phyloP scores from a whole-genome alignment of 2,329 filamentous ascomycete species.

The Ascomycota sp. region DNA sequence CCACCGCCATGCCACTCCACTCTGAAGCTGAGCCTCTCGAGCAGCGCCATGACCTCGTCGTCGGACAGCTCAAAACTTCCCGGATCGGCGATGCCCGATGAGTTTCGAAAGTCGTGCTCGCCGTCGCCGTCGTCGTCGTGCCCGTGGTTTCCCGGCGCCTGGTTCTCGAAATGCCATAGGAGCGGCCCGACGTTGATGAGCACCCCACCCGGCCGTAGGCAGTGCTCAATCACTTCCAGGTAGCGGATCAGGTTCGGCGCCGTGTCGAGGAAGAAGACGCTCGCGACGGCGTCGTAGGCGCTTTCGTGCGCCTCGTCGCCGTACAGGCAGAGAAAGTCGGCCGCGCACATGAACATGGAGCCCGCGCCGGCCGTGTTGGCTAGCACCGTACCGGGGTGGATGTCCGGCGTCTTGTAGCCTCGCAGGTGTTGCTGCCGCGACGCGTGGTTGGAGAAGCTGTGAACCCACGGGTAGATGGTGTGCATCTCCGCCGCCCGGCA shows the following conservation, averaged over 20 bases:
- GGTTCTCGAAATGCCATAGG: conserved; percentile 86
- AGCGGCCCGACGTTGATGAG: conserved; percentile 83
- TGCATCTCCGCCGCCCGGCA: conserved; percentile 41
- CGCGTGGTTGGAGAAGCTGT: conserved; percentile 72
- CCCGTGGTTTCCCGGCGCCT: conserved; percentile 36
- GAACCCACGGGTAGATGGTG: conserved; percentile 65
- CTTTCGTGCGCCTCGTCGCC: conserved; percentile 37
- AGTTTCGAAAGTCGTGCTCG: conserved; percentile 25
- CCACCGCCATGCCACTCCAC: conserved; percentile 42
- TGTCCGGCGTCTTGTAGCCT: conserved; percentile 56
- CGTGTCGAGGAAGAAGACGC: conserved; percentile 93
- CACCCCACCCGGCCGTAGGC: conserved; percentile 56
- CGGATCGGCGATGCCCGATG: conserved; percentile 62
- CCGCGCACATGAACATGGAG: conserved; percentile 79
- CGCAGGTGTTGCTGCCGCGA: conserved; percentile 56
- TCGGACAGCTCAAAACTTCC: conserved; percentile 80
- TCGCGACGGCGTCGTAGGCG: conserved; percentile 62
- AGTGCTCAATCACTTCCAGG: conserved; percentile 61
- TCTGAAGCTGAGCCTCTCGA: conserved; percentile 56
- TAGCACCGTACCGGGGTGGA: conserved; percentile 46
- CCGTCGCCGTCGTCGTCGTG: conserved; percentile 29
- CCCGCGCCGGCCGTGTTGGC: conserved; percentile 21
- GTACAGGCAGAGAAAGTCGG: conserved; percentile 84
- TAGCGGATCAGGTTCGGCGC: conserved; percentile 86
- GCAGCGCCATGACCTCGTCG: conserved; percentile 64